Percentiles rank a stretch among this genome's conserved stretches.
phyloP scores from a whole-genome alignment of 2,329 filamentous ascomycete species.

The Sclerotinia glacialis region DNA sequence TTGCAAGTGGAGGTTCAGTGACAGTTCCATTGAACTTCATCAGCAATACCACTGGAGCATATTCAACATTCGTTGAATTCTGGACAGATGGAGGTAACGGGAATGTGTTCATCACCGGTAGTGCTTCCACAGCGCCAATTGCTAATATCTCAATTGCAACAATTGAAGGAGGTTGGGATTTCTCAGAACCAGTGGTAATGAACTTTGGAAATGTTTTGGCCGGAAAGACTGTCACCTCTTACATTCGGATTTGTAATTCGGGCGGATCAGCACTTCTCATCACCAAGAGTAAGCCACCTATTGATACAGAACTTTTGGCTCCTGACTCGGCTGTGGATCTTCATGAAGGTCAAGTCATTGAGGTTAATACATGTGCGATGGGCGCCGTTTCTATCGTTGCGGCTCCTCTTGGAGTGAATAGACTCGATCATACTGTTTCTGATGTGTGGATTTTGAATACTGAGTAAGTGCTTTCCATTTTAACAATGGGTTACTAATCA shows the following conservation, averaged over 20 bases:
- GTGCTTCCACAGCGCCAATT: slow-evolving; percentile 36
- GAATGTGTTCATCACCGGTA: slow-evolving; percentile 34
- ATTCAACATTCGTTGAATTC: slow-evolving; percentile 37
- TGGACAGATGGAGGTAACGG: slow-evolving; percentile 37
- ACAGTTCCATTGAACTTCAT: slow-evolving; percentile 36
- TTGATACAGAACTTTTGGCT: slow-evolving; percentile 27
- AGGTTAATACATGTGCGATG: slow-evolving; percentile 33
- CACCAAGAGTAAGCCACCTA: slow-evolving; percentile 38
- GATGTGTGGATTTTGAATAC: slow-evolving; percentile 42
- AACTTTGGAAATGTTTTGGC: slow-evolving; percentile 37
- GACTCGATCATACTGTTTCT: slow-evolving; percentile 28
- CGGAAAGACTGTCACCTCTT: slow-evolving; percentile 30
- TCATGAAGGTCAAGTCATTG: slow-evolving; percentile 35
- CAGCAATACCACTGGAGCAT: slow-evolving; percentile 34
- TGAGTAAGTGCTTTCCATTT: slow-evolving; percentile 25
- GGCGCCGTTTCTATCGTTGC: slow-evolving; percentile 36
- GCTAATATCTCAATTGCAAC: slow-evolving; percentile 38
- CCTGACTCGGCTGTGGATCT: slow-evolving; percentile 33
- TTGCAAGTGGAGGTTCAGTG: slow-evolving; percentile 34
- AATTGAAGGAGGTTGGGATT: slow-evolving; percentile 38
- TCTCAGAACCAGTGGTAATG: slow-evolving; percentile 28
- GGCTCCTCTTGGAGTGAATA: slow-evolving; percentile 33
- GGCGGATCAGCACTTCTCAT: slow-evolving; percentile 38
- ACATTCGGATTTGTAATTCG: slow-evolving; percentile 37
- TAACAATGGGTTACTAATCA: not conserved